These are phyloP conservation scores for Sclerotinia nivalis DNA, from an alignment of 2,329 filamentous ascomycete species.

Conservation along the genomic window DNA sequence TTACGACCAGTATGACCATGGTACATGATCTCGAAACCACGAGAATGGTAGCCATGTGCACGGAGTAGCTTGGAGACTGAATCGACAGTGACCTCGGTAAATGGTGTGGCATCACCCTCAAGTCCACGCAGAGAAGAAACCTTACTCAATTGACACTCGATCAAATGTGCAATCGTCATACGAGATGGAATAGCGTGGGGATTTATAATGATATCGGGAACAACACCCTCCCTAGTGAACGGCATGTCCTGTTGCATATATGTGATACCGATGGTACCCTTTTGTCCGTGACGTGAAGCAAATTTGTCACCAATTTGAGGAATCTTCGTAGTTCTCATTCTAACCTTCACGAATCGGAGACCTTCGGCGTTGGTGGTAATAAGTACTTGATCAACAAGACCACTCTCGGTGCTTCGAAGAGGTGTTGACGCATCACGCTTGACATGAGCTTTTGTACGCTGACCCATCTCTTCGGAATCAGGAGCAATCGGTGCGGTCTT, in stretches of 20 bases:
- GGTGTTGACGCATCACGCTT: conserved; percentile 97
- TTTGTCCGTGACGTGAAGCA: conserved; percentile 97
- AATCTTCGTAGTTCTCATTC: conserved; percentile 95
- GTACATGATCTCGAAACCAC: conserved; percentile 98
- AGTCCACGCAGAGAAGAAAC: conserved; percentile 90
- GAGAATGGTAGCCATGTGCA: conserved; percentile 91
- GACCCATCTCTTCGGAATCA: conserved; percentile 90
- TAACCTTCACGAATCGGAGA: conserved; percentile 93
- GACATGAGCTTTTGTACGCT: conserved; percentile 84
- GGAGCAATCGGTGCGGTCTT: conserved; percentile 95
- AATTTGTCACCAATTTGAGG: conserved; percentile 99
- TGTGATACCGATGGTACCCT: conserved; percentile 98
- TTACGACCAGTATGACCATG: conserved; percentile 97
- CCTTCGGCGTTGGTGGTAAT: conserved; percentile 94
- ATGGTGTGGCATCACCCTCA: conserved; percentile 96
- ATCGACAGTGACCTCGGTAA: conserved; percentile 96
- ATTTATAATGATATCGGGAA: conserved; percentile 97
- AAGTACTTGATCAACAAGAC: conserved; percentile 91
- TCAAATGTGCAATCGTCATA: conserved; percentile 99
- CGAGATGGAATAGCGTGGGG: conserved; percentile 98
- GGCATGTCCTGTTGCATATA: conserved; percentile 99
- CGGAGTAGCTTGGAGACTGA: conserved; percentile 84
- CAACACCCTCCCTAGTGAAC: conserved; percentile 87
- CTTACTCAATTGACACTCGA: conserved; percentile 96
- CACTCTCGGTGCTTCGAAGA: conserved; percentile 90